Base-by-base conservation (phyloP, 495 filamentous ascomycete genomes). In the Penicillium daleae region DNA sequence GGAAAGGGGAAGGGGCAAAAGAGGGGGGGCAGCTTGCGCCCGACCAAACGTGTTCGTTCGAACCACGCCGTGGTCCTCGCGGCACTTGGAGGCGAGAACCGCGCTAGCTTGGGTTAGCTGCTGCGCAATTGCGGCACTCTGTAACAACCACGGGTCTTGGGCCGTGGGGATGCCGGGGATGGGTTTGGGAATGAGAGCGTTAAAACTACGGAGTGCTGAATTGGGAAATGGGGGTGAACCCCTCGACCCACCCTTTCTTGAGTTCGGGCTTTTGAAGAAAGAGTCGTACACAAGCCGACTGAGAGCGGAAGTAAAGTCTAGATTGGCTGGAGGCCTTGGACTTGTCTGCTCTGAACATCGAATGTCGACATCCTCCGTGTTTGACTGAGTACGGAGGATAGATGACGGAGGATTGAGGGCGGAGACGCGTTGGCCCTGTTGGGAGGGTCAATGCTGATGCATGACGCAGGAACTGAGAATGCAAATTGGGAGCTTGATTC, bases 1-100 rank as follows among this genome's bases (percentile, higher is more conserved):
- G 46, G 21, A 49, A 49, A 49, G 46, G 46, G 46, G 46, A 50
- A 46, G 42, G 42, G 42, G 42, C 9, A 24, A 46, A 9, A 46
- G 42, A 46, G 8, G 42, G 40, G 21, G 19, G 8, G 42, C 42
- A 9, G 46, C 46, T 50, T 50, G 46, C 46, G 46, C 46, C 46
- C 46, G 46, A 29, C 21, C 46, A 50, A 50, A 50, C 46, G 24
- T 29, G 26, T 50, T 50, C 46, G 26, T 50, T 29, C 24, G 24
- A 49, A n/a, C n/a, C n/a, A n/a, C n/a, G n/a, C n/a, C n/a, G n/a
- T n/a, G n/a, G n/a, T 22, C 22, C 22, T 50, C 40, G 40, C 40
- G 40, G 40, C 40, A 46, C 40, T 46, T 46, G n/a, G 40, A 22
- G 40, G 19, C 40, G 35, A 15, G 35, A 39, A 39, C 40, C 40